These are phyloP conservation scores for Filobasidium floriforme DNA, from an alignment of 768 basidiomycete species.

Conservation along the genomic window DNA sequence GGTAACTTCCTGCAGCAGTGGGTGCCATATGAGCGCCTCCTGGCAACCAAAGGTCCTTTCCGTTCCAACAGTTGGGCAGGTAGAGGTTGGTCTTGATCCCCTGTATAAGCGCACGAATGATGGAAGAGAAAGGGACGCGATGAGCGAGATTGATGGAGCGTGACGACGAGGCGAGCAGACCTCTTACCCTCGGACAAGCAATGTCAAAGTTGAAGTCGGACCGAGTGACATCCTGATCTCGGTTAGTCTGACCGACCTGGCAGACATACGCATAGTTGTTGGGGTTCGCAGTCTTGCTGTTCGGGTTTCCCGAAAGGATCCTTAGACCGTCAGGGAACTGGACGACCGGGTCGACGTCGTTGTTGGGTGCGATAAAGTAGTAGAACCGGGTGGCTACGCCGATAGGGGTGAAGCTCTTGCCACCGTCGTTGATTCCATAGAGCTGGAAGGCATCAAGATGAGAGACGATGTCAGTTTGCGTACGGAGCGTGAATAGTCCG, in stretches of 20 bases:
- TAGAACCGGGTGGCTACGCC: conserved; percentile 33
- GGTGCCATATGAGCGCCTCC: conserved; percentile 32
- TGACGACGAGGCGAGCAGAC: no score
- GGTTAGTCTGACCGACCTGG: background rate
- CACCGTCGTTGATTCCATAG: conserved; percentile 12
- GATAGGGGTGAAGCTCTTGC: conserved; percentile 19
- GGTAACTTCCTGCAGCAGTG: background rate
- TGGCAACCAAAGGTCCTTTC: conserved; percentile 33
- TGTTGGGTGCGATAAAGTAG: conserved; percentile 31
- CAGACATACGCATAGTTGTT: conserved; percentile 14
- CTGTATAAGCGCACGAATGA: no score
- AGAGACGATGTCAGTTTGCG: no score
- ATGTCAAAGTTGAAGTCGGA: conserved; percentile 13
- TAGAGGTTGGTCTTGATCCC: conserved; percentile 14
- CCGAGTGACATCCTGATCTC: background rate
- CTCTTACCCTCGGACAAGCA: conserved; percentile 3
- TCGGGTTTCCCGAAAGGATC: conserved; percentile 38
- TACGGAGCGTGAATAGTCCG: no score
- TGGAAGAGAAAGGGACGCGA: no score
- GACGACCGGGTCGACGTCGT: conserved; percentile 21
- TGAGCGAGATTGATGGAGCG: no score
- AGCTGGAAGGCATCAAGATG: no score
- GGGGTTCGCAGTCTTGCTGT: conserved; percentile 34
- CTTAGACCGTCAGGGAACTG: conserved; percentile 41
- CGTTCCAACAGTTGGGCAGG: conserved; percentile 33